Conservation (phyloP, 768 basidiomycete species). For the Podaxis sp. region DNA sequence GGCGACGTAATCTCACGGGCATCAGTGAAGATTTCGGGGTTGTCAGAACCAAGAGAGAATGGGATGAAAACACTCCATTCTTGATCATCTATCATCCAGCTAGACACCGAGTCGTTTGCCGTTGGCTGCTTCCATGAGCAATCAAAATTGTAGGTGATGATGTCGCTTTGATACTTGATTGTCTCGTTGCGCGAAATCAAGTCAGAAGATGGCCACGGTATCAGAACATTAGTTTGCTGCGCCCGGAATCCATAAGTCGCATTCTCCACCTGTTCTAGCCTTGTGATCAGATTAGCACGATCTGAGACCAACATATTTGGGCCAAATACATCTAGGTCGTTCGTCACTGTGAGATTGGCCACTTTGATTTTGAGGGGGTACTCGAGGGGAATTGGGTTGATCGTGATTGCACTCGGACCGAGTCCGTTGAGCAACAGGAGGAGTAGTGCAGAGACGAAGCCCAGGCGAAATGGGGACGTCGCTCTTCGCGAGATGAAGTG, state of each 20-base stretch:
- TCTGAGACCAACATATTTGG: background rate
- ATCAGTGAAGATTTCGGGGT: background rate
- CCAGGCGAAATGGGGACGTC: background rate
- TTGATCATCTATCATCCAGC: background rate
- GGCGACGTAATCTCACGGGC: background rate
- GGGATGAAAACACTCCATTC: background rate
- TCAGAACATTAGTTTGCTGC: background rate
- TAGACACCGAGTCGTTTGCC: background rate
- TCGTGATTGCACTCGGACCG: slow-evolving; percentile 4
- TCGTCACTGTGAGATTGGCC: slow-evolving; percentile 6
- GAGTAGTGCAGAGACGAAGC: background rate
- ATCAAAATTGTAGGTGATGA: background rate
- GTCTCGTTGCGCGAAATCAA: background rate
- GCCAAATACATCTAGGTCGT: no score
- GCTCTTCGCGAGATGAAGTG: slow-evolving; percentile 2
- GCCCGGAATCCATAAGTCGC: slow-evolving; percentile 1
- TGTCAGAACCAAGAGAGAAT: no score
- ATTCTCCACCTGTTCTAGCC: background rate
- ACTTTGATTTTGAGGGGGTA: background rate
- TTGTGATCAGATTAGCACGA: background rate
- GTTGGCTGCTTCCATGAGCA: slow-evolving; percentile 4
- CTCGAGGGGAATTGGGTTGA: background rate
- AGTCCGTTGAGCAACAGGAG: slow-evolving; percentile 1
- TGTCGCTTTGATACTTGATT: slow-evolving; percentile 4
- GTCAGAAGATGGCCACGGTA: slow-evolving; percentile 10